These are phyloP conservation scores for Cutaneotrichosporon sp. DNA, from an alignment of 1,284 basidiomycete species.

Conservation along the genomic window DNA sequence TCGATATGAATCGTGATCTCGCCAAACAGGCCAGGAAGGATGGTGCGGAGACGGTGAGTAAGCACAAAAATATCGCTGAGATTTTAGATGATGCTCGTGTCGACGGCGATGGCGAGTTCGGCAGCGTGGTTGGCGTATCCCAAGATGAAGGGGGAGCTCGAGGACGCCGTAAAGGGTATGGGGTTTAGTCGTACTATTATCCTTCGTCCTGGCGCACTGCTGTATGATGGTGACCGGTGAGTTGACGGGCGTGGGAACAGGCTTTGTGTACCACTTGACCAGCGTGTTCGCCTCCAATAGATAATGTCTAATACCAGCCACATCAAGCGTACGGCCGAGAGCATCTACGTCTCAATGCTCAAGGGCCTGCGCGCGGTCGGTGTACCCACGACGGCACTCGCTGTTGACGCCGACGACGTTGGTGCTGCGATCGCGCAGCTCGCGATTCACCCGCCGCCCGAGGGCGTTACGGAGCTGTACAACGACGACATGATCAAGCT, in stretches of 20 bases:
- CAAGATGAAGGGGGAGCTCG: slow-evolving; percentile 47
- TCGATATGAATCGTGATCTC: slow-evolving; percentile 43
- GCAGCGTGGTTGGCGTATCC: slow-evolving; percentile 37
- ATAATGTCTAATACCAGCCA: slow-evolving; percentile 17
- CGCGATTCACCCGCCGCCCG: slow-evolving; percentile 33
- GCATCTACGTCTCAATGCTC: slow-evolving; percentile 21
- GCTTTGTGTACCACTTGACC: no score
- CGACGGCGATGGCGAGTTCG: slow-evolving; percentile 32
- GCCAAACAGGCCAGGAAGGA: slow-evolving; percentile 44
- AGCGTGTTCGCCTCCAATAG: no score
- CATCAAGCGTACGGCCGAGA: slow-evolving; percentile 27
- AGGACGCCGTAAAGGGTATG: slow-evolving; percentile 42
- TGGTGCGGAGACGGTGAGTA: slow-evolving; percentile 43
- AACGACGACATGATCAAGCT: slow-evolving; percentile 35
- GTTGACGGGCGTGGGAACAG: slow-evolving; percentile 8
- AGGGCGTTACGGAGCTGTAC: slow-evolving; percentile 26
- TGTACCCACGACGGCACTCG: slow-evolving; percentile 24
- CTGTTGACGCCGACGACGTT: slow-evolving; percentile 35
- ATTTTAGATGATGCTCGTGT: slow-evolving; percentile 47
- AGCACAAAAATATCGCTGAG: no score
- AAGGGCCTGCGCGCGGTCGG: slow-evolving; percentile 28
- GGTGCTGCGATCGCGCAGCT: slow-evolving; percentile 46
- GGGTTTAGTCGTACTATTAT: slow-evolving; percentile 44
- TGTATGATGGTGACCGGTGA: slow-evolving; percentile 39
- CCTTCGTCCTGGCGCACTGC: slow-evolving; percentile 43